Evolutionary conservation across 2,329 filamentous ascomycete genomes (phyloP).

Genomic region (Trichoderma sp.): DNA sequence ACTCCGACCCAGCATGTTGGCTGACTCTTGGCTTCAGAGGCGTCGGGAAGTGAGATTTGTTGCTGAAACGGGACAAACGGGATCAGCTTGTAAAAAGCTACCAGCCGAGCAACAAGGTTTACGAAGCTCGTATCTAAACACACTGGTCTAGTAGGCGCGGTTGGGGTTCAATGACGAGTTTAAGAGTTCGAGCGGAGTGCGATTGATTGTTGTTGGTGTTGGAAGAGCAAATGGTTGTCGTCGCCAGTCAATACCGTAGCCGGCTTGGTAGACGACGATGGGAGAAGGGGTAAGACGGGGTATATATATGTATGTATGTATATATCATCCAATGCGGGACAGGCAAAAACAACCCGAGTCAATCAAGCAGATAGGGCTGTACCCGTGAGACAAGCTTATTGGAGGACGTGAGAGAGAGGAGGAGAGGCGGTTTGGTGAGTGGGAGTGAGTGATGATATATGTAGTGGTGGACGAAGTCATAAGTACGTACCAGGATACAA

Average conservation of each 20-base stretch:
- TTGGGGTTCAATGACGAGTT: background rate
- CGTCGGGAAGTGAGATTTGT: background rate
- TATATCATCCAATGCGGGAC: background rate
- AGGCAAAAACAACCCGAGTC: background rate
- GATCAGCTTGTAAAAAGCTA: slow-evolving; percentile 6
- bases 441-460: slow-evolving; percentile 40
- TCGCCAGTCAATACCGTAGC: background rate
- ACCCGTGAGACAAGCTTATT: slow-evolving; percentile 10
- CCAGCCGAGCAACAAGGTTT: slow-evolving; percentile 14
- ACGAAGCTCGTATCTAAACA: slow-evolving; percentile 9
- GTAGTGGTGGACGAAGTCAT: slow-evolving; percentile 24
- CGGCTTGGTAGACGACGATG: background rate
- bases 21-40: background rate
- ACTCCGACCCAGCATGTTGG: slow-evolving; percentile 32
- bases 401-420: slow-evolving; percentile 26
- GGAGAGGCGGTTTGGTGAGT: slow-evolving; percentile 28
- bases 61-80: slow-evolving; percentile 1
- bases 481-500: background rate
- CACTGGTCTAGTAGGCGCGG: background rate
- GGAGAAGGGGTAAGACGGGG: background rate
- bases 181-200: background rate
- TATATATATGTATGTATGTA: background rate
- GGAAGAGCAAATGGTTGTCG: background rate
- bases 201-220: background rate
- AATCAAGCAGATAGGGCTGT: background rate